These are phyloP conservation scores for Aspergillus tubingensis DNA, from an alignment of 2,329 filamentous ascomycete genomes.

Conservation along the genomic window DNA sequence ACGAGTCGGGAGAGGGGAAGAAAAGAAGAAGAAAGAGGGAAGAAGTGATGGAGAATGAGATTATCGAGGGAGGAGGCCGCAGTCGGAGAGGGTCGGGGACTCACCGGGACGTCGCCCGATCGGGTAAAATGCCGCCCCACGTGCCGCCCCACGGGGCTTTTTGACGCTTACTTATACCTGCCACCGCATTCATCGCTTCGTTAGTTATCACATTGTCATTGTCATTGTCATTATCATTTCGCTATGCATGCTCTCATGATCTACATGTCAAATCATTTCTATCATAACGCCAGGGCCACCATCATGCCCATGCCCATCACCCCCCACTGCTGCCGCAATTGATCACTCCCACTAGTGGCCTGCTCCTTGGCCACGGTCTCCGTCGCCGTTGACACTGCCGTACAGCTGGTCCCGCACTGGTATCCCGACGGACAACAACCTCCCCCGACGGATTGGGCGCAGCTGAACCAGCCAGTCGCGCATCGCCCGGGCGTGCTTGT, in stretches of 20 bases:
- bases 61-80: constrained; percentile 16
- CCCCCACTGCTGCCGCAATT: constrained; percentile 4
- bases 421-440: constrained; percentile 85
- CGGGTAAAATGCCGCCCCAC: constrained; percentile 11
- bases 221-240: constrained; percentile 9
- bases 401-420: constrained; percentile 73
- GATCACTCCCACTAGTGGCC: constrained; percentile 24
- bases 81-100: constrained; percentile 13
- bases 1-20: constrained; percentile 3
- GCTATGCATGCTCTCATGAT: not conserved
- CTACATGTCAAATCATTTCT: not conserved
- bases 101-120: constrained; percentile 12
- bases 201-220: not conserved
- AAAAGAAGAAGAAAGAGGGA: constrained; percentile 13
- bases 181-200: constrained; percentile 3
- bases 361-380: constrained; percentile 50
- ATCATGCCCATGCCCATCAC: constrained; percentile 13
- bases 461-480: constrained; percentile 77
- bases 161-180: constrained; percentile 1
- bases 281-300: constrained; percentile 6
- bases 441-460: constrained; percentile 64
- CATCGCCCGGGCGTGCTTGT: constrained; percentile 55
- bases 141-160: constrained; percentile 12
- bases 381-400: constrained; percentile 56
- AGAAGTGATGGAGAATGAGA: constrained; percentile 16